Evolutionary conservation across 2,329 filamentous ascomycete species (phyloP).

Genomic region (Trichoderma sp.): DNA sequence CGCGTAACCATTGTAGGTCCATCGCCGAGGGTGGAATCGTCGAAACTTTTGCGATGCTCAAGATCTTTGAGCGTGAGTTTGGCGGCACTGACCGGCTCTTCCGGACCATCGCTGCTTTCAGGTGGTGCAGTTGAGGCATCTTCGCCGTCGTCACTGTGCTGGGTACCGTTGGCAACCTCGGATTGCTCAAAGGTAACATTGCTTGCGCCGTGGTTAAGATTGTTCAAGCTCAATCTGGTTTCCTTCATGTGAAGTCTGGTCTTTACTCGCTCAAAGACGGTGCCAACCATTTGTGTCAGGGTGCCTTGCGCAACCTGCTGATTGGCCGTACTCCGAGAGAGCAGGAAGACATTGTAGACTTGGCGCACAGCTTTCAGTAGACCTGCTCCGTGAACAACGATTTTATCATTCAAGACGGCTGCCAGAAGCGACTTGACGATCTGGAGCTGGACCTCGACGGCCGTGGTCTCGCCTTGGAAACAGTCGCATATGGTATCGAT

Average conservation of each 20-base stretch:
- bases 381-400: conserved; percentile 94
- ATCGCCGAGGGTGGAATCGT: conserved; percentile 65
- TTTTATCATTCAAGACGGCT: conserved; percentile 96
- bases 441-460: conserved; percentile 89
- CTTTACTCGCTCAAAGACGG: conserved; percentile 94
- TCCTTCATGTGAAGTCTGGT: conserved; percentile 84
- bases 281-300: conserved; percentile 96
- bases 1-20: conserved; percentile 66
- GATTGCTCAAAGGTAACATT: conserved; percentile 51
- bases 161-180: conserved; percentile 37
- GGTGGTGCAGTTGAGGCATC: conserved; percentile 36
- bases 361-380: conserved; percentile 94
- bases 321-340: conserved; percentile 90
- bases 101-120: conserved; percentile 29
- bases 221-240: conserved; percentile 59
- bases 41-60: conserved; percentile 66
- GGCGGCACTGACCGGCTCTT: conserved; percentile 39
- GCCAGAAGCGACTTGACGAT: conserved; percentile 96
- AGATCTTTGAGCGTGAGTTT: conserved; percentile 67
- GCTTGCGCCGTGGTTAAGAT: conserved; percentile 52
- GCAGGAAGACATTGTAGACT: conserved; percentile 97
- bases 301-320: conserved; percentile 97
- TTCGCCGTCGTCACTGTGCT: conserved; percentile 39
- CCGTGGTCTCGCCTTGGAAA: conserved; percentile 94
- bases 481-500: conserved; percentile 99